Conservation (phyloP, 179 eudicot genomes). For the Pouteria campechiana region DNA sequence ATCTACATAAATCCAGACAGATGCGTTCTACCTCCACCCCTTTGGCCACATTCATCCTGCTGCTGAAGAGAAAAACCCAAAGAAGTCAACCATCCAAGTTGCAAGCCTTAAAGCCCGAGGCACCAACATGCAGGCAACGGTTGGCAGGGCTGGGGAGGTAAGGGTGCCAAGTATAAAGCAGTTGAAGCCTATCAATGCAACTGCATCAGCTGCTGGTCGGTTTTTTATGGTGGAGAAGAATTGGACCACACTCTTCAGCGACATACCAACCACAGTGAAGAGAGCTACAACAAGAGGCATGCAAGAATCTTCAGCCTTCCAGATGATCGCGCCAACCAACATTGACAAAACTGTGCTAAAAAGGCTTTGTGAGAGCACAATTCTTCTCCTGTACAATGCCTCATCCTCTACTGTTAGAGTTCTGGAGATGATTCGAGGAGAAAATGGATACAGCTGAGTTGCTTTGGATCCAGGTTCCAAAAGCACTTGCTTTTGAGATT, state of each 20-base stretch:
- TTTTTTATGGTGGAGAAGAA: conserved; percentile 43
- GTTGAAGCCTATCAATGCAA: conserved; percentile 68
- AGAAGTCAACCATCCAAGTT: neutral
- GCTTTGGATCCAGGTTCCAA: conserved; percentile 5
- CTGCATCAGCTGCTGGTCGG: conserved; percentile 50
- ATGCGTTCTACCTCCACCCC: neutral
- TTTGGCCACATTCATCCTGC: no score
- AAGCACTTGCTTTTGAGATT: neutral
- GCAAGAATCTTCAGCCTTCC: conserved; percentile 68
- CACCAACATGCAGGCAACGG: conserved; percentile 19
- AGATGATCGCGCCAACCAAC: conserved; percentile 50
- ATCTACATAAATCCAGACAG: no score
- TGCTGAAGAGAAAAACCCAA: conserved; percentile 8
- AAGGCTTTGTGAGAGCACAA: conserved; percentile 43
- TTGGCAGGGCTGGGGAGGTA: conserved; percentile 51
- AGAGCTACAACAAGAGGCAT: conserved; percentile 74
- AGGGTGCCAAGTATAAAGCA: conserved; percentile 77
- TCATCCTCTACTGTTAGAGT: conserved; percentile 6
- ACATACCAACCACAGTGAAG: conserved; percentile 58
- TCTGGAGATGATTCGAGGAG: conserved; percentile 14
- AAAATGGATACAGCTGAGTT: conserved; percentile 6
- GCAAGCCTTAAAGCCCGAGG: conserved; percentile 16
- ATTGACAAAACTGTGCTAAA: conserved; percentile 62
- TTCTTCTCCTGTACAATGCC: conserved; percentile 22
- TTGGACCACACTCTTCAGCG: conserved; percentile 45